phyloP scores from a whole-genome alignment of 495 filamentous ascomycete genomes.

The Aspergillus hancockii region DNA sequence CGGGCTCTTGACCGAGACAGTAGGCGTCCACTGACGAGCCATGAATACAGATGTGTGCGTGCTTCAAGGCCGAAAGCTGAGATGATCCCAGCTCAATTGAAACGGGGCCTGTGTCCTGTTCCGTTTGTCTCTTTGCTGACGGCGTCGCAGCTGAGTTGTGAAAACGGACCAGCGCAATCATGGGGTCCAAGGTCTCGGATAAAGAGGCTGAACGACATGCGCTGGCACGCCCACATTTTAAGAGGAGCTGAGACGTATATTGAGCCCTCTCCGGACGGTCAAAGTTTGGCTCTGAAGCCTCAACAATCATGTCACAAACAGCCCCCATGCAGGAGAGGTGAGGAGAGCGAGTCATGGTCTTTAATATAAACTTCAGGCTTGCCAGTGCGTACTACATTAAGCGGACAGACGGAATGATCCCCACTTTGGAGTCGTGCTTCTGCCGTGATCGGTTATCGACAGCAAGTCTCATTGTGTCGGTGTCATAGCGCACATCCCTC shows the following conservation, averaged over 20 bases:
- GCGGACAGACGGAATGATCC: not conserved
- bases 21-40: too few relatives aligned
- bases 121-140: too few relatives aligned
- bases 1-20: not conserved
- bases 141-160: too few relatives aligned
- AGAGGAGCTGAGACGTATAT: not conserved
- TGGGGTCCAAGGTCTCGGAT: too few relatives aligned
- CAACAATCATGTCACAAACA: not conserved
- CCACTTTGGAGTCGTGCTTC: not conserved
- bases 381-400: not conserved
- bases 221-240: too few relatives aligned
- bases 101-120: too few relatives aligned
- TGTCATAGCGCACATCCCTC: not conserved
- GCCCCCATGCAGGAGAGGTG: not conserved
- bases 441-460: not conserved
- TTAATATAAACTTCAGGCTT: not conserved
- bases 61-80: too few relatives aligned
- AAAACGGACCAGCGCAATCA: too few relatives aligned
- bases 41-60: too few relatives aligned
- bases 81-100: too few relatives aligned
- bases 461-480: not conserved
- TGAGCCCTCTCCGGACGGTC: not conserved
- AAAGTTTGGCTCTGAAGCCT: not conserved
- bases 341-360: not conserved
- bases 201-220: too few relatives aligned